phyloP scores from a whole-genome alignment of 2,329 filamentous ascomycete species.

The Thermothelomyces thermophilus region DNA sequence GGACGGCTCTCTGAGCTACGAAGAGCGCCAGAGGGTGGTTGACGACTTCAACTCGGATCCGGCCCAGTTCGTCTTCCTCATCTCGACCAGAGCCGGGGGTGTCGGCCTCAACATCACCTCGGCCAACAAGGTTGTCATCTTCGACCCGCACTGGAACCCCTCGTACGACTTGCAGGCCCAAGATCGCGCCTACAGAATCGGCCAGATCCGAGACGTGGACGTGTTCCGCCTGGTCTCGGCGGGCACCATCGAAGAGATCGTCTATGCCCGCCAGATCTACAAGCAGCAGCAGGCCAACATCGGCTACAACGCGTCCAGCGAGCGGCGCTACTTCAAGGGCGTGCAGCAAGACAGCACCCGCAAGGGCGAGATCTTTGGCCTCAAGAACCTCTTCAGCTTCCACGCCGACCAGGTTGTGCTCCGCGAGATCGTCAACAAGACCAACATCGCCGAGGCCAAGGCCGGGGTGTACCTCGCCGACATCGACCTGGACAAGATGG shows the following conservation, averaged over 20 bases:
- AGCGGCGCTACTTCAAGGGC: constrained; percentile 91
- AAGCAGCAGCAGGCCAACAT: constrained; percentile 99
- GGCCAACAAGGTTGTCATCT: constrained; percentile 95
- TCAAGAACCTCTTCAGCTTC: constrained; percentile 80
- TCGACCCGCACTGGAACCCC: constrained; percentile 98
- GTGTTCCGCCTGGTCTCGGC: constrained; percentile 87
- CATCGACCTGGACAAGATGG: constrained; percentile 60
- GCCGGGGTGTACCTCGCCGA: constrained; percentile 76
- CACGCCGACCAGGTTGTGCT: constrained; percentile 73
- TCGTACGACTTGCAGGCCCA: constrained; percentile 92
- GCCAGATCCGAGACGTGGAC: constrained; percentile 86
- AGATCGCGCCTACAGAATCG: constrained; percentile 92
- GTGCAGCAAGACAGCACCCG: constrained; percentile 77
- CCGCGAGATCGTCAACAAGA: constrained; percentile 96
- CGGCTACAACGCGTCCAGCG: constrained; percentile 84
- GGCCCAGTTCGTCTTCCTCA: constrained; percentile 86
- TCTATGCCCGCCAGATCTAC: constrained; percentile 95
- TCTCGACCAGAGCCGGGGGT: constrained; percentile 88
- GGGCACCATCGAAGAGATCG: constrained; percentile 93
- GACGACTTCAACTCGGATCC: constrained; percentile 89
- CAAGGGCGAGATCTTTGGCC: constrained; percentile 90
- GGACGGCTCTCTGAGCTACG: constrained; percentile 76
- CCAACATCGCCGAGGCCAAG: constrained; percentile 88
- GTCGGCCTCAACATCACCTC: constrained; percentile 95
- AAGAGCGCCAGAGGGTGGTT: constrained; percentile 74